These are phyloP conservation scores for Globisporangium cystogenes DNA, from an alignment of 352 stramenopile species.

Conservation along the genomic window DNA sequence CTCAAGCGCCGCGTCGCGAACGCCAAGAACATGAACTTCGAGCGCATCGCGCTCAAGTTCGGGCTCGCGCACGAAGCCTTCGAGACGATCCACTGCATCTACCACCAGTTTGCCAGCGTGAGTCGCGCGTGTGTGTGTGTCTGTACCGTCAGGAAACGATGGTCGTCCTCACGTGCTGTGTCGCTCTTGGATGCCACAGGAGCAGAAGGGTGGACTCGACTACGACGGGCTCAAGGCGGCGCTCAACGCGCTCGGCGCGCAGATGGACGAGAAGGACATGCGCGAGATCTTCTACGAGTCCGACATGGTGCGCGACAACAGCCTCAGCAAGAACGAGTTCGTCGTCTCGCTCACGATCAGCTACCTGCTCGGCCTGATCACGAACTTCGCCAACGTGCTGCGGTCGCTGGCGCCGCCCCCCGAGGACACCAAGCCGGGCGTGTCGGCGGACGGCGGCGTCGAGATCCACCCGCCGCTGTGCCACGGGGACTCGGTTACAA, in stretches of 20 bases:
- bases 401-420: conserved; percentile 20
- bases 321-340: conserved; percentile 84
- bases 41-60: conserved; percentile 77
- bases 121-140: no score
- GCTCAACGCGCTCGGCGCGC: conserved; percentile 45
- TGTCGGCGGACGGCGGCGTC: not conserved
- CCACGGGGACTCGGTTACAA: not conserved
- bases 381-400: conserved; percentile 54
- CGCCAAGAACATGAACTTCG: conserved; percentile 54
- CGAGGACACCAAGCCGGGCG: conserved; percentile 27
- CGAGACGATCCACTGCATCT: conserved; percentile 58
- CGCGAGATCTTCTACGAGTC: conserved; percentile 84
- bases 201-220: conserved; percentile 47
- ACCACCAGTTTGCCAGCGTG: conserved; percentile 54
- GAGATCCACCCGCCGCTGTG: not conserved
- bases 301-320: conserved; percentile 86
- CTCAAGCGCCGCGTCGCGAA: conserved; percentile 42
- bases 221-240: conserved; percentile 64
- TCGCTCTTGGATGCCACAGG: conserved; percentile 14
- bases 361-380: conserved; percentile 78
- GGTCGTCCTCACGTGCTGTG: conserved; percentile 5
- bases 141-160: no score
- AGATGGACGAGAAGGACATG: conserved; percentile 67
- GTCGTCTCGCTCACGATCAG: conserved; percentile 79
- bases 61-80: conserved; percentile 55